These are phyloP conservation scores for Verticillium isaacii DNA, from an alignment of 2,329 filamentous ascomycete species.

Conservation along the genomic window DNA sequence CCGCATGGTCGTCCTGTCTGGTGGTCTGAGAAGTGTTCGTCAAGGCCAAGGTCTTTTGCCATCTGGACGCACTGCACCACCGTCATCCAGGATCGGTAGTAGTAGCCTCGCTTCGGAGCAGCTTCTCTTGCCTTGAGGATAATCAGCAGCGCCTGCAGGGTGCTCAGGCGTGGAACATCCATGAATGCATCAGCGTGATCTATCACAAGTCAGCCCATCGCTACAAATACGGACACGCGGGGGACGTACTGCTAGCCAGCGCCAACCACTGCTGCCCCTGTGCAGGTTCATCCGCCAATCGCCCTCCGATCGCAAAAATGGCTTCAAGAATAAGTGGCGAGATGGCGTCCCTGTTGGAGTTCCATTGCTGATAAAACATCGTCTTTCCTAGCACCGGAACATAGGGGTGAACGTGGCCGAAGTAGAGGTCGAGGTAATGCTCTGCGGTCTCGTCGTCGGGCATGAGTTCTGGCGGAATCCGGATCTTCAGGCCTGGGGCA, in stretches of 20 bases:
- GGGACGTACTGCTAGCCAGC: constrained; percentile 67
- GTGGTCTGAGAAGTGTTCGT: constrained; percentile 82
- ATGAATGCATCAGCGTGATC: constrained; percentile 91
- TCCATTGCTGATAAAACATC: constrained; percentile 87
- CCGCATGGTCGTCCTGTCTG: constrained; percentile 66
- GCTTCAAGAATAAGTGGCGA: constrained; percentile 87
- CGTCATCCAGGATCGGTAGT: constrained; percentile 96
- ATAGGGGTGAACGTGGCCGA: constrained; percentile 86
- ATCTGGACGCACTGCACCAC: constrained; percentile 89
- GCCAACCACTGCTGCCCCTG: constrained; percentile 92
- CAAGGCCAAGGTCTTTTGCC: constrained; percentile 84
- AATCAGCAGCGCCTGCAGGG: constrained; percentile 83
- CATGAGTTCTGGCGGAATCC: constrained; percentile 91
- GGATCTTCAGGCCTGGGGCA: constrained; percentile 70
- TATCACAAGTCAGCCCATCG: constrained; percentile 26
- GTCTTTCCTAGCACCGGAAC: constrained; percentile 82
- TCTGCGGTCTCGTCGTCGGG: constrained; percentile 77
- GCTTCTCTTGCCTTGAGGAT: constrained; percentile 87
- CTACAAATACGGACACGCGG: constrained; percentile 8
- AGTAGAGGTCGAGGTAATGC: constrained; percentile 87
- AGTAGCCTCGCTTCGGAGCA: constrained; percentile 90
- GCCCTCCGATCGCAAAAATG: constrained; percentile 83
- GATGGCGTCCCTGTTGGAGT: constrained; percentile 73
- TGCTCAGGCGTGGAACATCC: constrained; percentile 85
- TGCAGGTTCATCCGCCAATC: constrained; percentile 75